Percentiles rank a stretch among this genome's conserved stretches.
These are phyloP conservation scores for Cotoneaster glaucophyllus DNA, from an alignment of 306 rosid genomes.

Conservation along the genomic window DNA sequence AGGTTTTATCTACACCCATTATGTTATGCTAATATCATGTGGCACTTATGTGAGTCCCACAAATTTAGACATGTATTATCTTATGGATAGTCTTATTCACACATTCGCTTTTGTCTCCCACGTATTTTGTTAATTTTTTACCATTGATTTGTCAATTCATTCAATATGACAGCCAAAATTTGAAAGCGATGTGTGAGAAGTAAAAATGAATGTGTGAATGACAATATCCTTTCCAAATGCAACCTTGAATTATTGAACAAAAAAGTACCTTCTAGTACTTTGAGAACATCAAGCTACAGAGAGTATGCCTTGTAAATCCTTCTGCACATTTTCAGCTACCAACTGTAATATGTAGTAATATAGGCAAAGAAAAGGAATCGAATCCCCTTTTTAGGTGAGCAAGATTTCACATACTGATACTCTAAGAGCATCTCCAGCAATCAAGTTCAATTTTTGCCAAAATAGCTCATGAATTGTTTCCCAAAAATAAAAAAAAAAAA, in stretches of 20 bases:
- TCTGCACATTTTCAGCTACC: not conserved
- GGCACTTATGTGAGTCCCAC: too few relatives aligned
- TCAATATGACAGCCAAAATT: too few relatives aligned
- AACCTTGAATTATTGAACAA: not conserved
- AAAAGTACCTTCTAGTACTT: not conserved
- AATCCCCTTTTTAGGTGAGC: conserved; percentile 8
- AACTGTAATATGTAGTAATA: not conserved
- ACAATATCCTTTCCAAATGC: not conserved
- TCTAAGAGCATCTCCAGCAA: not conserved
- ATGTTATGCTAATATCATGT: too few relatives aligned
- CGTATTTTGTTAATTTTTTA: fast-evolving
- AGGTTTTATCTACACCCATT: too few relatives aligned
- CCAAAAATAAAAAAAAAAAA: too few relatives aligned
- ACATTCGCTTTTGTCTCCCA: too few relatives aligned
- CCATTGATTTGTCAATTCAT: too few relatives aligned
- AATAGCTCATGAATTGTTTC: too few relatives aligned
- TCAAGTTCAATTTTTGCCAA: too few relatives aligned
- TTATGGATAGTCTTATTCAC: too few relatives aligned
- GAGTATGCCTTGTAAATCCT: not conserved
- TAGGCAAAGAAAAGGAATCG: conserved; percentile 9
- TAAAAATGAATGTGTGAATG: too few relatives aligned
- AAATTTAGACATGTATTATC: too few relatives aligned
- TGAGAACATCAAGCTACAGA: not conserved
- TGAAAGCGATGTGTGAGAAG: fast-evolving
- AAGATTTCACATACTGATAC: not conserved